phyloP scores from a whole-genome alignment of 352 stramenopile species.

The Aphanomyces astaci region DNA sequence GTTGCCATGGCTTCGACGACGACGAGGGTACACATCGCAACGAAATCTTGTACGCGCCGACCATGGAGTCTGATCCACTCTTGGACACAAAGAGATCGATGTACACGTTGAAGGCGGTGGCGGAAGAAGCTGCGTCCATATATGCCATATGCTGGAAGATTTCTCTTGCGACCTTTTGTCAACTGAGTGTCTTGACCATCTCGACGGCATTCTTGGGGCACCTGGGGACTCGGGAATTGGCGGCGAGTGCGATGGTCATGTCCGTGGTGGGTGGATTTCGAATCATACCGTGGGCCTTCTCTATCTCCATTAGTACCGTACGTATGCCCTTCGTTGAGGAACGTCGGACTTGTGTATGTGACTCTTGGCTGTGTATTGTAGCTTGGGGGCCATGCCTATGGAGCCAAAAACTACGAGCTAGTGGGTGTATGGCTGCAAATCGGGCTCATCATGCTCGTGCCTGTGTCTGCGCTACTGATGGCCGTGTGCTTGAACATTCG shows the following conservation, averaged over 20 bases:
- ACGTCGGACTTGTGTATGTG: too few relatives aligned
- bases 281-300: conserved; percentile 16
- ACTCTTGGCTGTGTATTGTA: too few relatives aligned
- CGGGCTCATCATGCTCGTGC: conserved; percentile 54
- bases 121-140: neutral
- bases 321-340: too few relatives aligned
- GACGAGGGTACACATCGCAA: too few relatives aligned
- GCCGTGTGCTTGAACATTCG: conserved; percentile 36
- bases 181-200: conserved; percentile 18
- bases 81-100: neutral
- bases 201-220: conserved; percentile 17
- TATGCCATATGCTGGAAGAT: conserved; percentile 19
- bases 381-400: conserved; percentile 67
- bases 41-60: neutral
- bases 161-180: conserved; percentile 13
- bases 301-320: conserved; percentile 21
- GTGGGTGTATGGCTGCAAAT: conserved; percentile 74
- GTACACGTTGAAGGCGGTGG: neutral
- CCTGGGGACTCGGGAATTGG: conserved; percentile 1
- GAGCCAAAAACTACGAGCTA: conserved; percentile 68
- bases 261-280: conserved; percentile 14
- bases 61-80: neutral
- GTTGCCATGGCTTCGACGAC: too few relatives aligned
- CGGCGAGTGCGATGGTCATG: conserved; percentile 3
- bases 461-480: conserved; percentile 48